phyloP scores from a whole-genome alignment of 495 filamentous ascomycete genomes.

The Hypoxylon intermedium region DNA sequence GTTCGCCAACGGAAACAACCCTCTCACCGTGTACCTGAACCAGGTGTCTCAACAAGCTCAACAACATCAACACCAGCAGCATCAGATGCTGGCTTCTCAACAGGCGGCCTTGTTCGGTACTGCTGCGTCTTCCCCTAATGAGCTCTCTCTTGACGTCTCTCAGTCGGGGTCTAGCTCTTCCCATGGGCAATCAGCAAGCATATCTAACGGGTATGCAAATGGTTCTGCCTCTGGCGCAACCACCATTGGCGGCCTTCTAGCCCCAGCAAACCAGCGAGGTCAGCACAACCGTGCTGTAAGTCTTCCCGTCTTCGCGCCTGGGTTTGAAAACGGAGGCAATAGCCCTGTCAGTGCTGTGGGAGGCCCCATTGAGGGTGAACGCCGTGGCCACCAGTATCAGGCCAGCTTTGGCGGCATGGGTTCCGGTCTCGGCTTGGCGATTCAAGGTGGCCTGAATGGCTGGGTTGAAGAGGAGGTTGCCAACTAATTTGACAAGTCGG shows the following conservation, averaged over 20 bases:
- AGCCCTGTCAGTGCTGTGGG: conserved; percentile 56
- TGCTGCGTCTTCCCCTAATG: conserved; percentile 62
- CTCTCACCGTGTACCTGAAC: conserved; percentile 90
- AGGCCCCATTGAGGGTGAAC: conserved; percentile 50
- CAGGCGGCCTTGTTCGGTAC: conserved; percentile 68
- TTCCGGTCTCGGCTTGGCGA: conserved; percentile 56
- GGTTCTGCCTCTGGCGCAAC: conserved; percentile 64
- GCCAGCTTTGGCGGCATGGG: conserved; percentile 61
- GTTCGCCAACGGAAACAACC: conserved; percentile 85
- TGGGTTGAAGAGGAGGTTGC: conserved; percentile 66
- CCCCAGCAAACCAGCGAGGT: conserved; percentile 70
- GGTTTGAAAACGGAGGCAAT: conserved; percentile 57
- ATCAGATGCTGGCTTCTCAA: conserved; percentile 65
- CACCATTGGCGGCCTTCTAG: conserved; percentile 75
- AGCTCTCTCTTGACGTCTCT: conserved; percentile 61
- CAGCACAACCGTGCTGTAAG: conserved; percentile 87
- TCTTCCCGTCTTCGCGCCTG: conserved; percentile 69
- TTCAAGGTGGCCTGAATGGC: conserved; percentile 60
- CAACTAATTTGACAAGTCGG: conserved; percentile 44
- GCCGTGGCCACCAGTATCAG: conserved; percentile 64
- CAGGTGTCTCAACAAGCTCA: conserved; percentile 82
- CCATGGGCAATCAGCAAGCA: conserved; percentile 68
- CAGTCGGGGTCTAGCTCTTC: conserved; percentile 59
- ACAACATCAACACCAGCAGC: conserved; percentile 75
- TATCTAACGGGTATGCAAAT: conserved; percentile 65